Conservation (phyloP, 73 alveolate genomes). For the Paramecium bursaria region DNA sequence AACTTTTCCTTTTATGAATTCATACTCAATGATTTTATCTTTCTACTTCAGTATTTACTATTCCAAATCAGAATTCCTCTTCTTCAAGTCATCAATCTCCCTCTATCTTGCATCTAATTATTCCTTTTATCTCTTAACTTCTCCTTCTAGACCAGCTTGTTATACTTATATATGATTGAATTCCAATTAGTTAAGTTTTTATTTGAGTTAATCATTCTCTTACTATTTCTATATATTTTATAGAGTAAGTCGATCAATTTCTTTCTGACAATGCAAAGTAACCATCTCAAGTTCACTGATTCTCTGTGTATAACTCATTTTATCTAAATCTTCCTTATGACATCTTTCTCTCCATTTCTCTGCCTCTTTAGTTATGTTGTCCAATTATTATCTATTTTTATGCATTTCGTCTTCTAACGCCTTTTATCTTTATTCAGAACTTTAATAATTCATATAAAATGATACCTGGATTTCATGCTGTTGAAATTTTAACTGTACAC, state of each 20-base stretch:
- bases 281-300: conserved; percentile 11
- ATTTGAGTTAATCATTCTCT: conserved; percentile 15
- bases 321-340: conserved; percentile 22
- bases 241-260: conserved; percentile 9
- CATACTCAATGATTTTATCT: conserved; percentile 7
- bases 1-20: conserved; percentile 25
- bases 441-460: background rate
- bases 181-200: conserved; percentile 26
- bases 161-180: conserved; percentile 33
- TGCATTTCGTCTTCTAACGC: conserved; percentile 10
- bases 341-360: conserved; percentile 46
- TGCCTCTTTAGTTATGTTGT: background rate
- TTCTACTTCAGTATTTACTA: conserved; percentile 1
- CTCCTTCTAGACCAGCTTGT: conserved; percentile 38
- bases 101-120: conserved; percentile 30
- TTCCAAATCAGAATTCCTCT: conserved; percentile 29
- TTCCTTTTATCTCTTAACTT: conserved; percentile 37
- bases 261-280: conserved; percentile 24
- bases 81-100: conserved; percentile 51
- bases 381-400: conserved; percentile 5
- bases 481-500: conserved; percentile 11
- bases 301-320: background rate
- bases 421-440: conserved; percentile 41
- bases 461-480: conserved; percentile 19
- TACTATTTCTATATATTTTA: background rate